A percentile compares a stretch with the other conserved stretches of the same genome.
Evolutionary conservation across 2,329 filamentous ascomycete species (phyloP).

Genomic region (Chlorencoelia australis): DNA sequence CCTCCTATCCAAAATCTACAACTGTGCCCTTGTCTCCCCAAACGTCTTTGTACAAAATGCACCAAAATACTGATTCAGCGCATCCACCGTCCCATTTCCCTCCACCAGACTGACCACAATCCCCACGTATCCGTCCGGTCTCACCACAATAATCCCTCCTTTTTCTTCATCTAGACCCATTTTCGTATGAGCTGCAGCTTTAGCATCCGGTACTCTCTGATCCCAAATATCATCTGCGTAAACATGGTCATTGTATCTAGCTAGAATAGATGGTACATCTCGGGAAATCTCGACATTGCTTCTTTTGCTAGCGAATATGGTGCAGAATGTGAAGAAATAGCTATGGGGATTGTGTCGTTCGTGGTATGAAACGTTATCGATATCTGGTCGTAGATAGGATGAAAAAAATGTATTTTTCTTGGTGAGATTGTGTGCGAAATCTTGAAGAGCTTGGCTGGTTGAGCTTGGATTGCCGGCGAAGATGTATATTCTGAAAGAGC

Average conservation of each 20-base stretch:
- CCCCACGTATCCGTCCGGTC: constrained; percentile 81
- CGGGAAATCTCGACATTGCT: constrained; percentile 61
- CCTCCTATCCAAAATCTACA: constrained; percentile 23
- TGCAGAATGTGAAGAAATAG: constrained; percentile 68
- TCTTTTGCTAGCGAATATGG: constrained; percentile 61
- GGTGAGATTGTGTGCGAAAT: constrained; percentile 57
- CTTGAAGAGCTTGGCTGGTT: constrained; percentile 53
- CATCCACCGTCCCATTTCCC: constrained; percentile 70
- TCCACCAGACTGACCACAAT: constrained; percentile 64
- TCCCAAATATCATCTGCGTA: constrained; percentile 82
- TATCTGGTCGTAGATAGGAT: constrained; percentile 51
- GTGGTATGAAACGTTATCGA: constrained; percentile 57
- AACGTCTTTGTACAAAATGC: constrained; percentile 57
- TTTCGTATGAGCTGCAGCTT: constrained; percentile 73
- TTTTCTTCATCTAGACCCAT: constrained; percentile 66
- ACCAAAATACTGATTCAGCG: constrained; percentile 73
- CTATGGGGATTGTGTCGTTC: constrained; percentile 81
- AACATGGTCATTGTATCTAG: constrained; percentile 69
- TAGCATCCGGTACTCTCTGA: constrained; percentile 55
- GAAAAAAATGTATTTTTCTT: constrained; percentile 64
- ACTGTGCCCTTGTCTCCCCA: constrained; percentile 31
- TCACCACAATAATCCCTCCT: constrained; percentile 72
- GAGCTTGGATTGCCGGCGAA: constrained; percentile 62
- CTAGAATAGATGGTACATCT: constrained; percentile 60
- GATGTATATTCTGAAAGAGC: constrained; percentile 76